Conservation (phyloP, 2,329 filamentous ascomycete genomes). For the Pseudocercospora crystallina region DNA sequence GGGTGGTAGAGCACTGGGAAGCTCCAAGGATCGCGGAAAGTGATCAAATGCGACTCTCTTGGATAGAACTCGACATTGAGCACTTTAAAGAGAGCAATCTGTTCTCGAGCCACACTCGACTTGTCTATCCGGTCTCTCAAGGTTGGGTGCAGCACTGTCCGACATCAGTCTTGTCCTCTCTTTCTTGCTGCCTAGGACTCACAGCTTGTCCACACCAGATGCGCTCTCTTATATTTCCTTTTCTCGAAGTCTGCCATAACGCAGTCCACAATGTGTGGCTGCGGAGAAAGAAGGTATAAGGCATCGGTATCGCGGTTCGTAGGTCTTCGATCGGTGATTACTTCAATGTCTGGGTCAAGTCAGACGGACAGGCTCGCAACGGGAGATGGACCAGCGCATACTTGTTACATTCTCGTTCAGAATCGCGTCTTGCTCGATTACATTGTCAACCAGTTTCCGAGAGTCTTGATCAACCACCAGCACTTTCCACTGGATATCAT, state of each 20-base stretch:
- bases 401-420: constrained; percentile 95
- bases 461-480: constrained; percentile 83
- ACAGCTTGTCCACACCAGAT: constrained; percentile 81
- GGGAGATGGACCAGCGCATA: constrained; percentile 48
- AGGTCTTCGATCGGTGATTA: constrained; percentile 81
- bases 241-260: constrained; percentile 89
- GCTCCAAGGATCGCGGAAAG: constrained; percentile 92
- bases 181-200: constrained; percentile 29
- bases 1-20: constrained; percentile 93
- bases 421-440: constrained; percentile 92
- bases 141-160: constrained; percentile 64
- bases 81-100: constrained; percentile 77
- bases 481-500: constrained; percentile 79
- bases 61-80: constrained; percentile 88
- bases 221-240: constrained; percentile 74
- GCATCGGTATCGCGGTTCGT: constrained; percentile 89
- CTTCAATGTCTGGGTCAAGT: constrained; percentile 74
- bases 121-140: constrained; percentile 73
- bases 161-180: constrained; percentile 15
- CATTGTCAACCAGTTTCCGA: constrained; percentile 84
- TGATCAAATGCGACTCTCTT: constrained; percentile 85
- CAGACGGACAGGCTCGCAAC: constrained; percentile 22
- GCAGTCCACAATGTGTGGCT: constrained; percentile 87
- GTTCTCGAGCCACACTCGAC: constrained; percentile 66
- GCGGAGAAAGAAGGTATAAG: constrained; percentile 85